Evolutionary conservation across 1,139 yeast species (phyloP).

Genomic region (Suhomyces terraborum): DNA sequence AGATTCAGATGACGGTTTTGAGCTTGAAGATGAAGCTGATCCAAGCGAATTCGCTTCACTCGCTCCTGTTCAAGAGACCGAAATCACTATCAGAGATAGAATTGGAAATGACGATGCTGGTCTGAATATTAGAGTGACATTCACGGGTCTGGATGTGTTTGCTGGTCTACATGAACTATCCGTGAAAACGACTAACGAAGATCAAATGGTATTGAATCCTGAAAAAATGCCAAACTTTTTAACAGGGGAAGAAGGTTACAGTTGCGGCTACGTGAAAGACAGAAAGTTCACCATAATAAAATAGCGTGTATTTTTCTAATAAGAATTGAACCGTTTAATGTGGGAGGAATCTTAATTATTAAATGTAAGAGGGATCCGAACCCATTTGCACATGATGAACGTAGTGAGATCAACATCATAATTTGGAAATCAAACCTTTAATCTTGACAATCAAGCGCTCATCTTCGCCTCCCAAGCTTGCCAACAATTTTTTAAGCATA

Average conservation of each 20-base stretch:
- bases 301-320: neutral
- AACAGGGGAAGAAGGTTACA: constrained; percentile 71
- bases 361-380: too few relatives aligned
- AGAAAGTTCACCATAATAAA: constrained; percentile 35
- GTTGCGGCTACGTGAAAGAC: constrained; percentile 49
- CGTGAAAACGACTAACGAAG: constrained; percentile 28
- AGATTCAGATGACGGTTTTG: constrained; percentile 22
- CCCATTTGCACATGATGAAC: too few relatives aligned
- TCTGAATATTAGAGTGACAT: constrained; percentile 45
- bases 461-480: constrained; percentile 23
- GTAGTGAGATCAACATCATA: constrained; percentile 28
- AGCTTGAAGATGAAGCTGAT: constrained; percentile 23
- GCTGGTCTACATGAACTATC: constrained; percentile 79
- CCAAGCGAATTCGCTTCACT: constrained; percentile 46
- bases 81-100: constrained; percentile 41
- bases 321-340: neutral
- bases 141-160: constrained; percentile 75
- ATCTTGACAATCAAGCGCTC: constrained; percentile 26
- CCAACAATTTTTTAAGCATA: constrained; percentile 37
- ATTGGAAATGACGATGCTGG: constrained; percentile 16
- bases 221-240: constrained; percentile 69
- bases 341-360: neutral
- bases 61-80: constrained; percentile 57
- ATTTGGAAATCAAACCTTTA: constrained; percentile 29
- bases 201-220: constrained; percentile 53